These are phyloP conservation scores for Zostera marina DNA, from an alignment of 116 monocot genomes.

Conservation along the genomic window DNA sequence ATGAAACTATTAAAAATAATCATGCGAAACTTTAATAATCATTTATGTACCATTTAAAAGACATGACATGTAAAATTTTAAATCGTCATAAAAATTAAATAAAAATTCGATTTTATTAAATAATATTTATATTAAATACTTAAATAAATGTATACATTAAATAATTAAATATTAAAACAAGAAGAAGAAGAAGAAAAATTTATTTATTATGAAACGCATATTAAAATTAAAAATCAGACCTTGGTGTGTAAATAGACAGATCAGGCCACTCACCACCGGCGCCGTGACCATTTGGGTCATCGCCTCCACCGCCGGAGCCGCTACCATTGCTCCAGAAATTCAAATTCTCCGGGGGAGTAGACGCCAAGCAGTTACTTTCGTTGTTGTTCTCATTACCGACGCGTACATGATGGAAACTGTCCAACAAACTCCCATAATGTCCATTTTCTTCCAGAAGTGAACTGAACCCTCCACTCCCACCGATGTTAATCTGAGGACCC, in stretches of 20 bases:
- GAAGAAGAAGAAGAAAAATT: background rate
- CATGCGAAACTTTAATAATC: too few relatives aligned
- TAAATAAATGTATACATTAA: too few relatives aligned
- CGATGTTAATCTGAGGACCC: background rate
- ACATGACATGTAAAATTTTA: too few relatives aligned
- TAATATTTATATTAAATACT: too few relatives aligned
- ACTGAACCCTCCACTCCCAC: slow-evolving; percentile 25
- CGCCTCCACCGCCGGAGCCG: slow-evolving; percentile 3
- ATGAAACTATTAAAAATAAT: too few relatives aligned
- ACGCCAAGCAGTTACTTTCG: background rate
- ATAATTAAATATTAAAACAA: background rate
- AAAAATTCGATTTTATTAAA: too few relatives aligned
- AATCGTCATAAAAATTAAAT: too few relatives aligned
- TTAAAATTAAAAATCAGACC: slow-evolving; percentile 8
- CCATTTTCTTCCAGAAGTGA: slow-evolving; percentile 19
- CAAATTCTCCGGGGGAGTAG: background rate
- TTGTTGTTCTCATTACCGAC: background rate
- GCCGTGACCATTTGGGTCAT: background rate
- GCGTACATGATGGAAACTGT: slow-evolving; percentile 6
- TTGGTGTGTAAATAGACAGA: slow-evolving; percentile 28
- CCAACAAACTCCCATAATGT: slow-evolving; percentile 15
- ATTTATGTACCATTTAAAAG: too few relatives aligned
- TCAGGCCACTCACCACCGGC: slow-evolving; percentile 17
- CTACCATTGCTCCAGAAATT: slow-evolving; percentile 3
- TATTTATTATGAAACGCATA: background rate